Base-by-base conservation (phyloP, 1,284 basidiomycete species). In the Ganoderma lingzhi region DNA sequence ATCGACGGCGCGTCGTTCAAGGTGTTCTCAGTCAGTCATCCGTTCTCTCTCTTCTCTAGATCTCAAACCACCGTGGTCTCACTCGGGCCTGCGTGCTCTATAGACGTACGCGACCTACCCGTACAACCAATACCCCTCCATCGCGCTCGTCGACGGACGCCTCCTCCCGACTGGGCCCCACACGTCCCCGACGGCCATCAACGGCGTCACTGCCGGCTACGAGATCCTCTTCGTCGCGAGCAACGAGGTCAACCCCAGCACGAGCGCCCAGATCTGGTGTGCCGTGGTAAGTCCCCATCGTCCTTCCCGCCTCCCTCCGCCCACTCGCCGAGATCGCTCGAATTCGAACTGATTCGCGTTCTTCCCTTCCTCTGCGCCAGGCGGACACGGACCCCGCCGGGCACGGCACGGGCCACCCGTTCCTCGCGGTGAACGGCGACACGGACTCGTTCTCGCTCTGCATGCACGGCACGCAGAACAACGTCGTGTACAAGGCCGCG, bases 401-500 rank as follows among this genome's bases (percentile, higher is more conserved):
- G 17, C 53, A 74, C 60, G 72, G 74, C 59, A 73, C 67, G 51
- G 73, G 72, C 30, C 73, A 71, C 69, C 76, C 77, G 39, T 67
- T 69, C 66, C 76, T 79, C 65, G 76, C 78, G 12, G 73, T 76
- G 17, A 70, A 76, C 70, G 71, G 73, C 63, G 74, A 76, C 72
- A 71, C 75, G 19, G 75, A 75, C 71, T 68, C 65, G 56, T 79
- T 79, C 74, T 73, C 72, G 41, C 74, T 79, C 2, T 79, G 78
- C 72, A 59, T 59, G 61, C 44, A 58, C 37, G 66, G 65, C 64
- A 61, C 66, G 15, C 74, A 77, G 71, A 72, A 71, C 64, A 76
- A 74, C 65, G 66, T 78, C 39, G 72, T 75, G 30, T 78, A 73
- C 71, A 72, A 75, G 66, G 45, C 68, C 51, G n/a, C 39, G 37